Base-by-base conservation (phyloP, 768 basidiomycete genomes). In the Boletellus emodensis region DNA sequence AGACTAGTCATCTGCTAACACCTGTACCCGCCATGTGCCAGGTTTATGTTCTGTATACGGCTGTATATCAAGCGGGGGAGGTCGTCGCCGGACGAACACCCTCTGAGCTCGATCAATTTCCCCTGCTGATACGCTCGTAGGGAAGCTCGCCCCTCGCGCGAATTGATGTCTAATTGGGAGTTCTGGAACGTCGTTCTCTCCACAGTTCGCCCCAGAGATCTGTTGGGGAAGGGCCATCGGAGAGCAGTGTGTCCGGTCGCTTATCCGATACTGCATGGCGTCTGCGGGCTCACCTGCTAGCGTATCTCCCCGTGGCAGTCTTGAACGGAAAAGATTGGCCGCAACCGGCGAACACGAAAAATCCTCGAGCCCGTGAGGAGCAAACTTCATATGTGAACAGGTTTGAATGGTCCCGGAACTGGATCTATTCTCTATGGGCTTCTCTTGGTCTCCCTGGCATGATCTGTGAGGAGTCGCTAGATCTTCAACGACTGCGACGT, bases 71-170 rank as follows among this genome's bases (percentile, higher is more conserved):
- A 67, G 53, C n/a, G 75, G 77, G 28, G 78, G 71, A 18, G 75
- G 72, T 55, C 78, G 62, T 45, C 73, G 75, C 42, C 71, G 66
- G 49, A 76, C 73, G 56, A 65, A 69, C 35, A 52, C 55, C 48
- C 53, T 64, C 26, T 63, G 59, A 51, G 35, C 53, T 30, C 59
- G 46, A 40, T 49, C 43, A 45, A 15, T 46, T 17, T 53, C 59
- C 11, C 54, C 57, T 43, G 47, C 48, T 12, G 56, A 26, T 26
- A 22, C 33, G 18, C 47, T 50, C 20, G 58, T 58, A 18, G 71
- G 71, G 13, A 44, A 59, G 52, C 67, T 66, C 8, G 75, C 72
- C 15, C 58, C 56, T 20, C 32, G 42, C 43, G 22, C 48, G 1
- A 66, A 63, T 44, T 63, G 64, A 30, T 65, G 67, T 15, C 46